Conservation (phyloP, 148 eudicot species). For the Hydrangea macrophylla region DNA sequence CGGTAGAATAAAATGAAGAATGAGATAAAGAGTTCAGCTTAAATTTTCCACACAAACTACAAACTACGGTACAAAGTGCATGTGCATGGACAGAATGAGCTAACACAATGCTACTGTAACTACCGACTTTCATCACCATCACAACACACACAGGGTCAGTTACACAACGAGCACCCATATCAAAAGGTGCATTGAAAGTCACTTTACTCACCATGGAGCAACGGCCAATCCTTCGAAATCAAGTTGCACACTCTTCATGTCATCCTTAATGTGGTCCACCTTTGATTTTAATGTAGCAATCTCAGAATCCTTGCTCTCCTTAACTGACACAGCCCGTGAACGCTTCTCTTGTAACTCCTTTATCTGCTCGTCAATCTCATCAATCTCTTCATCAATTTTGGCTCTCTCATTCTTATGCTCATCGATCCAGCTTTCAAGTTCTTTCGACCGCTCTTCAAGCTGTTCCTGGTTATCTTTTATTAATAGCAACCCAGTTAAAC, state of each 20-base stretch:
- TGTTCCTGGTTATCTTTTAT: slow-evolving; percentile 43
- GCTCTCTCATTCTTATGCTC: slow-evolving; percentile 30
- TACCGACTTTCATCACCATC: no score
- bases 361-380: slow-evolving; percentile 39
- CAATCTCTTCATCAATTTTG: slow-evolving; percentile 38
- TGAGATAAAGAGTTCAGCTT: no score
- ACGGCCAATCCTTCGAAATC: slow-evolving; percentile 37
- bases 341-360: slow-evolving; percentile 37
- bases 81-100: no score
- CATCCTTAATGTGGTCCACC: slow-evolving; percentile 16
- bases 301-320: slow-evolving; percentile 36
- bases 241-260: slow-evolving; percentile 17
- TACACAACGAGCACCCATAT: no score
- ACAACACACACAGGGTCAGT: no score
- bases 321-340: slow-evolving; percentile 26
- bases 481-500: slow-evolving; percentile 34
- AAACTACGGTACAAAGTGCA: no score
- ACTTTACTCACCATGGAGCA: slow-evolving; percentile 28
- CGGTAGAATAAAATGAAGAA: no score
- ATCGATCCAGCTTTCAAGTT: slow-evolving; percentile 28
- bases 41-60: no score
- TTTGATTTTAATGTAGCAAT: slow-evolving; percentile 27
- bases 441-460: slow-evolving; percentile 23
- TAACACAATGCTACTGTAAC: no score
- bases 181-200: no score